phyloP scores from a whole-genome alignment of 2,329 filamentous ascomycete genomes.

The Fusarium phyllophilum region DNA sequence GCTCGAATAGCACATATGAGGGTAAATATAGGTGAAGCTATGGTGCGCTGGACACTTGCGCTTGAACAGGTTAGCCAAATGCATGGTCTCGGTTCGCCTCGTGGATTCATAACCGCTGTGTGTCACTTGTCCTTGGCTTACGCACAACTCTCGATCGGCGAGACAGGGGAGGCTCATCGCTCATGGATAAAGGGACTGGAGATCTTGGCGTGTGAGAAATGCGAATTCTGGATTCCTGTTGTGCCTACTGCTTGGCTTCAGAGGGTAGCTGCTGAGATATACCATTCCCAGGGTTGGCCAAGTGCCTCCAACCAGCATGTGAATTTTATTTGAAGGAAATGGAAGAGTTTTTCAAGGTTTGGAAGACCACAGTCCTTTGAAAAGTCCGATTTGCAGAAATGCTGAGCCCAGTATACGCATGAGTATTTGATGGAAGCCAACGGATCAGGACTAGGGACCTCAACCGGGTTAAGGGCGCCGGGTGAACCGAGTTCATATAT shows the following conservation, averaged over 20 bases:
- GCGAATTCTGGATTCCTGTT: slow-evolving; percentile 44
- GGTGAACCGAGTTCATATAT: rapidly evolving
- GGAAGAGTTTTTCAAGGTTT: rapidly evolving
- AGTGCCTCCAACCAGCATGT: neutral
- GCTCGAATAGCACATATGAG: slow-evolving; percentile 37
- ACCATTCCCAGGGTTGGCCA: slow-evolving; percentile 40
- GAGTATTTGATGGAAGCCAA: rapidly evolving
- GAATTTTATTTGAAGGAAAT: rapidly evolving
- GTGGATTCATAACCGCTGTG: slow-evolving; percentile 39
- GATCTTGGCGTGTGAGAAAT: slow-evolving; percentile 37
- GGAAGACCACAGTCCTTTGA: too few relatives aligned
- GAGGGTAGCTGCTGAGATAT: slow-evolving; percentile 34
- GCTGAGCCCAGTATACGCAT: neutral
- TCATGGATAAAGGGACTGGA: slow-evolving; percentile 38
- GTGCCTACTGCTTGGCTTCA: slow-evolving; percentile 43
- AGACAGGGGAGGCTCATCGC: slow-evolving; percentile 16
- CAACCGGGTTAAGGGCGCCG: rapidly evolving
- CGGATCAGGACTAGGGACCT: rapidly evolving
- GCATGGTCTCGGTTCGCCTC: slow-evolving; percentile 25
- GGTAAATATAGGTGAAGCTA: slow-evolving; percentile 4
- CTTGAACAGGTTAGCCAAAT: slow-evolving; percentile 32
- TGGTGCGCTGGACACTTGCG: slow-evolving; percentile 29
- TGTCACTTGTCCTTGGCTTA: slow-evolving; percentile 44
- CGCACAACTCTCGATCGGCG: slow-evolving; percentile 30
- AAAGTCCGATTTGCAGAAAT: rapidly evolving